phyloP scores from a whole-genome alignment of 2,329 filamentous ascomycete genomes.

The Cladosporium sp. region DNA sequence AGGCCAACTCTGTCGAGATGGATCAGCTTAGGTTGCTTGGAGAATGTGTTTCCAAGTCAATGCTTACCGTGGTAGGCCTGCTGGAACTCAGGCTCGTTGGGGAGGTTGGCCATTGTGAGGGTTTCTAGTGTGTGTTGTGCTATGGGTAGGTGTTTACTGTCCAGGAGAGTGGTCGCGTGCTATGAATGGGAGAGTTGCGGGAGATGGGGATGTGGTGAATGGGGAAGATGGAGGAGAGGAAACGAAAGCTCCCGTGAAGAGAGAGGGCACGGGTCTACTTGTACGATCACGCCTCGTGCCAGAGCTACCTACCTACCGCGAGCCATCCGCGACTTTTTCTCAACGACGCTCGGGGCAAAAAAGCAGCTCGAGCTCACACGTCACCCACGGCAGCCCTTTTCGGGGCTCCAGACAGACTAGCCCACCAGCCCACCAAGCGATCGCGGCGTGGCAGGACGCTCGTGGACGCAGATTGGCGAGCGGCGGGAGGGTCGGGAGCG shows the following conservation, averaged over 20 bases:
- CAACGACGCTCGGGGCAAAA: conserved; percentile 5
- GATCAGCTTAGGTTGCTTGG: conserved; percentile 7
- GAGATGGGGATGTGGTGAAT: neutral
- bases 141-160: neutral
- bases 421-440: neutral
- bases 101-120: conserved; percentile 27
- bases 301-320: neutral
- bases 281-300: neutral
- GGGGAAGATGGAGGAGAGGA: neutral
- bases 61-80: conserved; percentile 87
- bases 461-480: neutral
- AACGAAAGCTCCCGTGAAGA: neutral
- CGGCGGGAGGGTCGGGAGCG: neutral
- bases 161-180: conserved; percentile 14
- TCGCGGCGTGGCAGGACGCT: conserved; percentile 6
- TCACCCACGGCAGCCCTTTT: conserved; percentile 9
- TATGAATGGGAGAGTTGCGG: conserved; percentile 1
- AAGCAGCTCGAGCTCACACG: conserved; percentile 7
- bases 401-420: conserved; percentile 1
- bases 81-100: conserved; percentile 92
- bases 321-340: neutral
- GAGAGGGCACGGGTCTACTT: neutral
- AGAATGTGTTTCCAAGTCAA: too few relatives aligned
- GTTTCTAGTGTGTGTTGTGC: neutral
- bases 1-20: conserved; percentile 69